These are phyloP conservation scores for Alternaria burnsii DNA, from an alignment of 2,329 filamentous ascomycete species.

Conservation along the genomic window DNA sequence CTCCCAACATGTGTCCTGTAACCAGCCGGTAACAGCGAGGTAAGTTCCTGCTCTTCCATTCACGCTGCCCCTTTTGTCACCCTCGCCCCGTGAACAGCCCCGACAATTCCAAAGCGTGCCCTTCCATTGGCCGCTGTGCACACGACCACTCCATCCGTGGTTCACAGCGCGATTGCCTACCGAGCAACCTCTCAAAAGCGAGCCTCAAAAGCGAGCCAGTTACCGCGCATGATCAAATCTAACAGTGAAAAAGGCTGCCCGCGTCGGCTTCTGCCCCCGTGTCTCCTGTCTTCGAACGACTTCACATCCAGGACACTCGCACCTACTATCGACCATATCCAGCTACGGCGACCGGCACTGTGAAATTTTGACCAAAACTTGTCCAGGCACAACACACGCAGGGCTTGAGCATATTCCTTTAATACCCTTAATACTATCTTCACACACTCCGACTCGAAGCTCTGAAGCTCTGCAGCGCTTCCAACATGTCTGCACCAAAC, in stretches of 20 bases:
- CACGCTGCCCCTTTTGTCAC: background rate
- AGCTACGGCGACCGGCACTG: background rate
- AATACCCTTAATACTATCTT: background rate
- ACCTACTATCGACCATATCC: background rate
- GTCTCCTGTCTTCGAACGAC: slow-evolving; percentile 10
- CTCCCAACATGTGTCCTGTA: slow-evolving; percentile 39
- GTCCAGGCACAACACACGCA: slow-evolving; percentile 2
- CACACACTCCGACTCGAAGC: background rate
- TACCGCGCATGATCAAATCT: slow-evolving; percentile 9
- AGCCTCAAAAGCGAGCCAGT: background rate
- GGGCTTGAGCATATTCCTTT: slow-evolving; percentile 1
- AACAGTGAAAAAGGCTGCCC: slow-evolving; percentile 19
- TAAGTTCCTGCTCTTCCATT: slow-evolving; percentile 18
- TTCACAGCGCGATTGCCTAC: slow-evolving; percentile 10
- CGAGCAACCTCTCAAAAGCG: background rate
- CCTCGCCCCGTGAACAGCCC: background rate
- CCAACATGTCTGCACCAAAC: slow-evolving; percentile 24
- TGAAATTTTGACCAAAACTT: background rate
- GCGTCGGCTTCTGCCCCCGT: slow-evolving; percentile 30
- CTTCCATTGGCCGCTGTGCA: slow-evolving; percentile 8
- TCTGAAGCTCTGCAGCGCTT: slow-evolving; percentile 3
- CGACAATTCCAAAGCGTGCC: background rate
- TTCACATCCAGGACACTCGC: slow-evolving; percentile 8
- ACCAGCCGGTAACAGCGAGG: slow-evolving; percentile 36
- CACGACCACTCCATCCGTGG: slow-evolving; percentile 7